Evolutionary conservation across 2,329 filamentous ascomycete genomes (phyloP).

Genomic region (Colletotrichum sp.): DNA sequence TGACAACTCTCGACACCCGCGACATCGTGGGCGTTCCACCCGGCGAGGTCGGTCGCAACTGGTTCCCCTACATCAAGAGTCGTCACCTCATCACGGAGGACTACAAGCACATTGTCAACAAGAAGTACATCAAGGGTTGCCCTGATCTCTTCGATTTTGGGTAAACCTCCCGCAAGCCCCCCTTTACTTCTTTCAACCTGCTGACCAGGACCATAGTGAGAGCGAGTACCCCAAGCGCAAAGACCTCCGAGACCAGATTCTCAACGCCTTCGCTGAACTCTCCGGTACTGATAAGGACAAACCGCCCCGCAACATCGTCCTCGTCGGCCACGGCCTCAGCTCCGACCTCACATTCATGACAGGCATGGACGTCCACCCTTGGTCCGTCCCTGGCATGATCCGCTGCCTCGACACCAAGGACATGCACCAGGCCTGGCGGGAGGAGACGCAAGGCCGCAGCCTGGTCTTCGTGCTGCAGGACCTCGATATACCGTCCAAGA

Average conservation of each 20-base stretch:
- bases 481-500: conserved; percentile 3
- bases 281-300: background rate
- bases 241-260: conserved; percentile 39
- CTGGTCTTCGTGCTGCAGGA: conserved; percentile 64
- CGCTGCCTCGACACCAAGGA: conserved; percentile 76
- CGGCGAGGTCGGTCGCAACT: conserved; percentile 66
- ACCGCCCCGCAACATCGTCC: conserved; percentile 58
- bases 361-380: conserved; percentile 63
- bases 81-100: conserved; percentile 82
- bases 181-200: background rate
- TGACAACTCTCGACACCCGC: conserved; percentile 78
- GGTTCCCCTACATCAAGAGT: conserved; percentile 70
- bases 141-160: conserved; percentile 80
- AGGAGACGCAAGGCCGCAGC: conserved; percentile 55
- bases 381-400: conserved; percentile 56
- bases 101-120: conserved; percentile 69
- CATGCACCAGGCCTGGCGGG: conserved; percentile 70
- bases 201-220: conserved; percentile 29
- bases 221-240: conserved; percentile 44
- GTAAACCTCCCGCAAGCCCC: conserved; percentile 34
- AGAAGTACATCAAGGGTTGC: conserved; percentile 72
- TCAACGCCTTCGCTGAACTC: conserved; percentile 37
- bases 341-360: conserved; percentile 62
- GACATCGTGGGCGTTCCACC: conserved; percentile 60
- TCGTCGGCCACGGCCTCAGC: conserved; percentile 76